Percentiles rank a stretch among this genome's conserved stretches.
These are phyloP conservation scores for Dictyostelium firmibasis DNA, from an alignment of 78 protist genomes.

Conservation along the genomic window DNA sequence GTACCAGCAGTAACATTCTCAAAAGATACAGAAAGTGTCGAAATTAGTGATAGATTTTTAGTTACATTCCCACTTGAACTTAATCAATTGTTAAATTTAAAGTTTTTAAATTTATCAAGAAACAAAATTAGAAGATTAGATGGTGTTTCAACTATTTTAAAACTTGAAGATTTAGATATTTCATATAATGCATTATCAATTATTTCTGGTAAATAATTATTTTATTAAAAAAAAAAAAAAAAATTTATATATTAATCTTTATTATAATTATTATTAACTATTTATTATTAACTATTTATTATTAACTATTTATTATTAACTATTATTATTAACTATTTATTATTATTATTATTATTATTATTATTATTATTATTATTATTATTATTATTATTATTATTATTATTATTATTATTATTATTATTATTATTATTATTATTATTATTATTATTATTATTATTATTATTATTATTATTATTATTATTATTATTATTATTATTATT, in stretches of 20 bases:
- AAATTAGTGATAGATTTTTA: conserved; percentile 30
- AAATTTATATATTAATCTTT: neutral
- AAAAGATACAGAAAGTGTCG: conserved; percentile 11
- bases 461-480: too few species aligned
- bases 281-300: too few species aligned
- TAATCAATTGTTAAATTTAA: conserved; percentile 5
- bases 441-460: too few species aligned
- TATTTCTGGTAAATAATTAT: neutral
- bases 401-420: too few species aligned
- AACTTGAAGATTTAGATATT: conserved; percentile 63
- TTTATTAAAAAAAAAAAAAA: neutral
- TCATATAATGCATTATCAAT: conserved; percentile 36
- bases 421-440: too few species aligned
- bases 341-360: too few species aligned
- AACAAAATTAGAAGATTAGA: conserved; percentile 46
- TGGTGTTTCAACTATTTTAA: conserved; percentile 19
- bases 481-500: too few species aligned
- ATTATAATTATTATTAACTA: neutral
- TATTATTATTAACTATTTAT: neutral
- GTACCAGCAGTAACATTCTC: conserved; percentile 24
- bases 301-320: too few species aligned
- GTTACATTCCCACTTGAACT: conserved; percentile 48
- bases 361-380: neutral
- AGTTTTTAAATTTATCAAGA: conserved; percentile 9
- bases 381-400: neutral